Evolutionary conservation across 2,329 filamentous ascomycete species (phyloP), one percentile per base, ranked within the genome.

Genomic region (Arthrobotrys sinensis): DNA sequence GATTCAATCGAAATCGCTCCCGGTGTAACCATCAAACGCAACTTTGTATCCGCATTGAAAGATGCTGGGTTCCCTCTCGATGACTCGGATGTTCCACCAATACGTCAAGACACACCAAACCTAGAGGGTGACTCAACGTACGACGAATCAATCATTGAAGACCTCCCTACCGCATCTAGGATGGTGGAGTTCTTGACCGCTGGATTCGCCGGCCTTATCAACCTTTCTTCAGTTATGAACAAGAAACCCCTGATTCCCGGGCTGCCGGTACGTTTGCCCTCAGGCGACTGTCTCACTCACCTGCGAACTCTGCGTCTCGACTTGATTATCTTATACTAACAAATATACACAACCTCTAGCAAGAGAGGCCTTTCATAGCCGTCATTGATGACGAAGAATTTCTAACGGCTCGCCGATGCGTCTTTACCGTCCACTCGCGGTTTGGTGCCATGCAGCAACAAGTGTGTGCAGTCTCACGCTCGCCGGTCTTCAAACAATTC

Each of bases 101-200:
- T 66, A 4, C 55, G 19, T 28, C 24, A 21, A 4, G 57, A 65
- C 5, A 40, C 14, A 3, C 50, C 16, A 24, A 24, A 53, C 12
- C 19, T 0, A 34, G 52, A 38, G 12, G 21, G 50, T 0, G 57
- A 65, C 10, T 8, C 48, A 16, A 24, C 40, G 6, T 45, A 52
- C 11, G 45, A 68, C 1, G 32, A 66, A 14, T 65, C 28, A 3
- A 24, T 48, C 10, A 60, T 77, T 28, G 40, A 40, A 11, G 66
- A 70, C 21, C 38, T 77, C 6, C 7, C 4, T n/a, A 66, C 66
- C 0, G 6, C 12, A 4, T 52, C 36, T 32, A 40, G 45, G 7
- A 71, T 71, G 66, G 66, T 77, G 5, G 73, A 77, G 34, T 77
- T 77, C 36, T 10, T 77, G 4, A 77, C 50, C 28, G 60, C 24